Conservation (phyloP, 495 filamentous ascomycete genomes). For the Talaromyces borbonicus region DNA sequence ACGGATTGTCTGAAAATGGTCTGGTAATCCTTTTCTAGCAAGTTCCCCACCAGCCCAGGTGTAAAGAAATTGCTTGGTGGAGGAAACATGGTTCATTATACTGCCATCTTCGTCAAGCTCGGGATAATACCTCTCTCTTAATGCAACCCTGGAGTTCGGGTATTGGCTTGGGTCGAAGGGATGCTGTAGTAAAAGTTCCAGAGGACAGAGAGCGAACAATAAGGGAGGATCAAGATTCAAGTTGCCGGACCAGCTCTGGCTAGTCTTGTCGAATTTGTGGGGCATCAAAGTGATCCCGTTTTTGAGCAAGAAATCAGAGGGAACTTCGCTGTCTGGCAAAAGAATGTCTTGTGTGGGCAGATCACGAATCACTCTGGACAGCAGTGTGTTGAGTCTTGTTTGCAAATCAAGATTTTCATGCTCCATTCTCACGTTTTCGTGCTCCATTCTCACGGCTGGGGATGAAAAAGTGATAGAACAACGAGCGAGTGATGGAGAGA, state of each 20-base stretch:
- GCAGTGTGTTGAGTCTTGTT: too few species aligned
- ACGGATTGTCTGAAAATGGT: background rate
- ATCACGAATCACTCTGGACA: too few species aligned
- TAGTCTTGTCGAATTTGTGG: background rate
- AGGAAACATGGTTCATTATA: background rate
- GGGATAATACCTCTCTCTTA: background rate
- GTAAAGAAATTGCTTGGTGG: background rate
- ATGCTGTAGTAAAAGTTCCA: background rate
- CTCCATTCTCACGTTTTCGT: too few species aligned
- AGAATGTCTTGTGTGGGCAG: too few species aligned
- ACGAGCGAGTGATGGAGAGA: too few species aligned
- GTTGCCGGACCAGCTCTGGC: background rate
- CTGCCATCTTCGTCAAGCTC: background rate
- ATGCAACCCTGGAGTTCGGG: background rate
- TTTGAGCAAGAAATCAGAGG: background rate
- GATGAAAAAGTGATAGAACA: too few species aligned
- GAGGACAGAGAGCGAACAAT: background rate
- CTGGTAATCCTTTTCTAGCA: background rate
- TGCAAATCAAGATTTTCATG: too few species aligned
- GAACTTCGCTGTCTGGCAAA: background rate
- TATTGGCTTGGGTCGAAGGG: background rate
- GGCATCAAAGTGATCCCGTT: background rate
- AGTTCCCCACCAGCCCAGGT: background rate
- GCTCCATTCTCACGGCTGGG: too few species aligned
- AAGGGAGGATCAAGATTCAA: background rate